phyloP scores from a whole-genome alignment of 148 eudicot genomes.

The Hydrangea macrophylla region DNA sequence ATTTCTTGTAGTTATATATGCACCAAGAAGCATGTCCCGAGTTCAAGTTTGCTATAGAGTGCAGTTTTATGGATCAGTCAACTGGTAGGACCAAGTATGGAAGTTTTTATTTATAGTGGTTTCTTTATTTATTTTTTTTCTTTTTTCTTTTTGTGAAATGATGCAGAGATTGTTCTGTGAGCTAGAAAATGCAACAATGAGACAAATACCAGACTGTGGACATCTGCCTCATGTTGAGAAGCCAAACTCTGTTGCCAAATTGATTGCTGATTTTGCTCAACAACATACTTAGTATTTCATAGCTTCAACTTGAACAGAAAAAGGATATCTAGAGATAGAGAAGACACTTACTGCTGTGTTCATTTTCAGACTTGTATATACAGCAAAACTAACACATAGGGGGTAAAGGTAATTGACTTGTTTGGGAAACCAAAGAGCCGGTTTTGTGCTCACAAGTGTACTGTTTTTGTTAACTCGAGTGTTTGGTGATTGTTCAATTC shows the following conservation, averaged over 20 bases:
- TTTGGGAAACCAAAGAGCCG: no score
- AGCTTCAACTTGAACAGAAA: no score
- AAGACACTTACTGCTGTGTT: no score
- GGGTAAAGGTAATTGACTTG: no score
- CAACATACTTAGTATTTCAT: no score
- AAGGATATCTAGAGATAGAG: no score
- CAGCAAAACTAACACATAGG: no score
- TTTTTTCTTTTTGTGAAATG: neutral
- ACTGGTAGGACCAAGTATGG: neutral
- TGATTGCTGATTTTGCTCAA: slow-evolving; percentile 53
- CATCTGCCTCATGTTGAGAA: slow-evolving; percentile 82
- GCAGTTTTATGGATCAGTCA: neutral
- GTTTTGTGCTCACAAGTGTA: no score
- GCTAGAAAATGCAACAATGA: slow-evolving; percentile 47
- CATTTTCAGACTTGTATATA: no score
- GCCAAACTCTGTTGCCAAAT: slow-evolving; percentile 43
- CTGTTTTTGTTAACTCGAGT: no score
- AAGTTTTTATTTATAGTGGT: neutral
- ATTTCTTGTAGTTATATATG: neutral
- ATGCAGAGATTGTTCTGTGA: slow-evolving; percentile 67
- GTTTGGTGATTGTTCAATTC: no score
- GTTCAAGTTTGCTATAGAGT: no score
- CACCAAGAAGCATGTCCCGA: neutral
- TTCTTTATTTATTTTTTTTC: neutral
- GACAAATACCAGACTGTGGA: slow-evolving; percentile 59